Evolutionary conservation across 2,329 filamentous ascomycete genomes (phyloP).

Genomic region (Paradendryphiella salina): DNA sequence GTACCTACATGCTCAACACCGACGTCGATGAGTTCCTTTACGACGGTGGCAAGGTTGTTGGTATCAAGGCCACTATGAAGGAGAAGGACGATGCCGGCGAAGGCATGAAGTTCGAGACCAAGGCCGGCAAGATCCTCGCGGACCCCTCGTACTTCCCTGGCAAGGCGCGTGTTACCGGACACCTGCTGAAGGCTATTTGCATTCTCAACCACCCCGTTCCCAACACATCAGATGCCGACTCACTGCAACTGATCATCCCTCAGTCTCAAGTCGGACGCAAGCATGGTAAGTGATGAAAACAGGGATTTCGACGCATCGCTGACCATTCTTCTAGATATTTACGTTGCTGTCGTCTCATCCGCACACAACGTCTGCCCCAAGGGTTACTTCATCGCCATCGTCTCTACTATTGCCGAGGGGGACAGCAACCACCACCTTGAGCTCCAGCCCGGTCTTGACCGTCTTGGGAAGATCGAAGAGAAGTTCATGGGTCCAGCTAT

Average conservation of each 20-base stretch:
- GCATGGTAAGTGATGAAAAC: conserved; percentile 67
- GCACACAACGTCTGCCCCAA: conserved; percentile 98
- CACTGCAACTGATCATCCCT: conserved; percentile 92
- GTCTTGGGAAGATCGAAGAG: conserved; percentile 92
- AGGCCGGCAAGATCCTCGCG: conserved; percentile 92
- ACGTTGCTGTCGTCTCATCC: conserved; percentile 92
- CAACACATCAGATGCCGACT: conserved; percentile 86
- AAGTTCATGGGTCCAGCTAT: conserved; percentile 94
- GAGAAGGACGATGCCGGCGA: conserved; percentile 73
- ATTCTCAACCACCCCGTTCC: conserved; percentile 93
- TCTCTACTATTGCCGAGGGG: conserved; percentile 94
- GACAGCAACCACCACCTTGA: conserved; percentile 93
- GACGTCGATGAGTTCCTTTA: conserved; percentile 87
- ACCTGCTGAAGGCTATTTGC: conserved; percentile 95
- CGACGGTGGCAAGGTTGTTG: conserved; percentile 80
- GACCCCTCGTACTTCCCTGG: conserved; percentile 95
- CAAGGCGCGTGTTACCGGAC: conserved; percentile 84
- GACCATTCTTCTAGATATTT: conserved; percentile 69
- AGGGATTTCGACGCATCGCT: conserved; percentile 10
- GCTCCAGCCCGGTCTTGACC: conserved; percentile 87
- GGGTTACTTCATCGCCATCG: conserved; percentile 98
- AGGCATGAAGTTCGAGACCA: conserved; percentile 91
- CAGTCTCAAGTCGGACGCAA: conserved; percentile 96
- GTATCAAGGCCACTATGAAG: conserved; percentile 97
- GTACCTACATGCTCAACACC: conserved; percentile 99